These are phyloP conservation scores for Bjerkandera adusta DNA, from an alignment of 1,284 basidiomycete species.

Conservation along the genomic window DNA sequence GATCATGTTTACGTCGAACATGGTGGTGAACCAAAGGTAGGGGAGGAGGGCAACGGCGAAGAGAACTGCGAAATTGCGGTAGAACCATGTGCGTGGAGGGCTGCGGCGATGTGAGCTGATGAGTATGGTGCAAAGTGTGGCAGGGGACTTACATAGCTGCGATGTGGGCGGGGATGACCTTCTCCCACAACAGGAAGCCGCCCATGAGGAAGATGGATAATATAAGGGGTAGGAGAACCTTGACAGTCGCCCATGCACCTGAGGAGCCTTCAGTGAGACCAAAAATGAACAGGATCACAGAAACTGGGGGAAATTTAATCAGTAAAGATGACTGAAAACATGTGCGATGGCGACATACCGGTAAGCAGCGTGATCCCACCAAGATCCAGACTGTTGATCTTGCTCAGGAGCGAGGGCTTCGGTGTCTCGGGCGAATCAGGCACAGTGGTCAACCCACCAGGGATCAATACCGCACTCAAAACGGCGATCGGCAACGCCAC, in stretches of 20 bases:
- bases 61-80: constrained; percentile 37
- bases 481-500: constrained; percentile 30
- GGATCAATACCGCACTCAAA: constrained; percentile 31
- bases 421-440: neutral
- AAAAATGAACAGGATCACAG: constrained; percentile 39
- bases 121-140: neutral
- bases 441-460: constrained; percentile 13
- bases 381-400: constrained; percentile 16
- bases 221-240: constrained; percentile 34
- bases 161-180: constrained; percentile 27
- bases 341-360: constrained; percentile 4
- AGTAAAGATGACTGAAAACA: constrained; percentile 2
- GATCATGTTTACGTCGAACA: constrained; percentile 30
- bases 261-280: constrained; percentile 38
- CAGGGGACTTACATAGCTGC: constrained; percentile 35
- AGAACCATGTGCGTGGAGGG: constrained; percentile 39
- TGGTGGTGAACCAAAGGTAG: constrained; percentile 36
- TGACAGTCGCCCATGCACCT: constrained; percentile 35
- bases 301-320: constrained; percentile 14
- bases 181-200: constrained; percentile 41
- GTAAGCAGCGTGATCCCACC: constrained; percentile 18
- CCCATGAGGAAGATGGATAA: constrained; percentile 33
- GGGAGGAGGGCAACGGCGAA: constrained; percentile 36
- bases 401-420: constrained; percentile 2
- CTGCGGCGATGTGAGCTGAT: constrained; percentile 19